phyloP scores from a whole-genome alignment of 306 rosid genomes.

The Ochetophila trinervis region DNA sequence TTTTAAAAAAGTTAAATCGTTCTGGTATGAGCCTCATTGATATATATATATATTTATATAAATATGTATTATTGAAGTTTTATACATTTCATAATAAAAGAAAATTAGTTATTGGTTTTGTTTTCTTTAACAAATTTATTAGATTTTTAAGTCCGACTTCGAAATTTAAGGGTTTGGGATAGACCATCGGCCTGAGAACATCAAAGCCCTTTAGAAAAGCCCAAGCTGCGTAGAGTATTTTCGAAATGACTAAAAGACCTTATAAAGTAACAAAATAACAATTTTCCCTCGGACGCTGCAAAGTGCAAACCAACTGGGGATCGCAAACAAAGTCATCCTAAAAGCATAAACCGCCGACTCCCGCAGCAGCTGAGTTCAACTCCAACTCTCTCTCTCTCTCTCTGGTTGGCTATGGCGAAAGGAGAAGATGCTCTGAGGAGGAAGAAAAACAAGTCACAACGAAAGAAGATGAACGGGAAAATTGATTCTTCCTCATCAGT shows the following conservation, averaged over 20 bases:
- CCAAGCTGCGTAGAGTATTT: neutral
- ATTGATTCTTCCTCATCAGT: conserved; percentile 39
- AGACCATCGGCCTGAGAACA: neutral
- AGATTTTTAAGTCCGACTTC: too few species aligned
- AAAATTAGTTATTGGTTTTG: too few species aligned
- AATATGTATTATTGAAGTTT: too few species aligned
- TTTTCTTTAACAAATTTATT: too few species aligned
- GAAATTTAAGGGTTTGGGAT: too few species aligned
- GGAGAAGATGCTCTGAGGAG: conserved; percentile 60
- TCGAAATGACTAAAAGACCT: neutral
- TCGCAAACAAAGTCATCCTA: neutral
- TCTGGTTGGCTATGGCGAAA: conserved; percentile 56
- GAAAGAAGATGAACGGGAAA: conserved; percentile 52
- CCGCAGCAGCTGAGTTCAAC: neutral
- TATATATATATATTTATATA: too few species aligned
- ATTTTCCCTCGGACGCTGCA: neutral
- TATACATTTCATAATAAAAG: too few species aligned
- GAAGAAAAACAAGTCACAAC: conserved; percentile 54
- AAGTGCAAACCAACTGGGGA: neutral
- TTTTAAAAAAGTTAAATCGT: too few species aligned
- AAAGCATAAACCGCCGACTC: conserved; percentile 19
- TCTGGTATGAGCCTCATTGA: too few species aligned
- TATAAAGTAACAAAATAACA: neutral
- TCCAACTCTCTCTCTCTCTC: conserved; percentile 5
- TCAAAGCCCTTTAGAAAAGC: neutral